These are phyloP conservation scores for Rubia yunnanensis DNA, from an alignment of 257 asterid species.

Conservation along the genomic window DNA sequence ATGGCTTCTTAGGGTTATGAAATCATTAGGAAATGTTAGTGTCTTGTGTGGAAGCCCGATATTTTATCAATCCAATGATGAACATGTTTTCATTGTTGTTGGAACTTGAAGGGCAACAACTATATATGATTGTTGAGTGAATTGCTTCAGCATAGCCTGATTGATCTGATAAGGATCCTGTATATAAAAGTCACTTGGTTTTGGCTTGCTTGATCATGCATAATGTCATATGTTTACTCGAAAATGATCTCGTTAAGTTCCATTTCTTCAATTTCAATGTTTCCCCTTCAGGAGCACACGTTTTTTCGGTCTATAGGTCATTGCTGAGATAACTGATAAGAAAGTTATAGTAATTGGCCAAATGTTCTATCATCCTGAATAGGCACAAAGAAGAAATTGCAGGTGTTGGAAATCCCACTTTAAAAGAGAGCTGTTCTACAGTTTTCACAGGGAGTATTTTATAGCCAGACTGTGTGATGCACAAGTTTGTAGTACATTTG, in stretches of 20 bases:
- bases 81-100: not conserved
- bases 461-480: constrained; percentile 89
- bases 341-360: constrained; percentile 55
- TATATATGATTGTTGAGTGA: not conserved
- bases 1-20: not conserved
- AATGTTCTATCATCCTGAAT: constrained; percentile 93
- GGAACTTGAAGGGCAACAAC: not conserved
- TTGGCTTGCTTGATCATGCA: not conserved
- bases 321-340: constrained; percentile 34
- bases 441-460: constrained; percentile 74
- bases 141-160: not conserved
- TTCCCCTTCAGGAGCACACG: not conserved
- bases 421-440: constrained; percentile 67
- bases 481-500: constrained; percentile 80
- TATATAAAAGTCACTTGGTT: not conserved
- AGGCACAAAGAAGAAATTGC: constrained; percentile 51
- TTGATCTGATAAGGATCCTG: not conserved
- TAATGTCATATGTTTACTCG: not conserved
- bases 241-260: not conserved
- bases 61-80: not conserved
- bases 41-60: not conserved
- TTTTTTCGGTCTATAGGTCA: constrained; percentile 43
- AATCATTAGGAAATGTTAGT: not conserved
- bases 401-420: constrained; percentile 65
- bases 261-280: not conserved